Base-by-base conservation (phyloP, 306 rosid genomes). In the Begonia loranthoides region DNA sequence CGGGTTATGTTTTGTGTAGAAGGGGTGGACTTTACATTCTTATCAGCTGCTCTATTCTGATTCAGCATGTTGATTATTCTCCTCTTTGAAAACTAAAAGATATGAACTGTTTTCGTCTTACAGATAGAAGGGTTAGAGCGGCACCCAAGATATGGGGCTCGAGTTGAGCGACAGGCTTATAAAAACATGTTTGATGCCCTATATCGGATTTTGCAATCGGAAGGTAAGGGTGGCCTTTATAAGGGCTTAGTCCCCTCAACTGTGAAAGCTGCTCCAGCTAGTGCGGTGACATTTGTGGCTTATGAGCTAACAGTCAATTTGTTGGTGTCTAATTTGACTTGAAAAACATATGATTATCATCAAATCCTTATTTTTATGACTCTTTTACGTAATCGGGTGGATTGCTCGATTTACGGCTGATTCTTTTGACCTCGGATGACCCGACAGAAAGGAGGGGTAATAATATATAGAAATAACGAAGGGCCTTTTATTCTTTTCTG, bases 251-350 rank as follows among this genome's bases (percentile, higher is more conserved):
- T 90, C 39, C 95, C 99, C 15, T 86, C 99, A 11, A 90, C 92
- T 0, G 64, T 90, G 40, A 90, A 90, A 68, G 92, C 95, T 7
- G 99, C 95, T 21, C 95, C 95, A n/a, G 95, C 99, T 10, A 79
- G 76, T 48, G 95, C 94, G 15, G 92, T 90, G 5, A 86, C 99
- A 15, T 90, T 82, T 76, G 87, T 85, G 66, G 99, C 86, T 41
- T 90, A 82, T 65, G 99, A 90, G 62, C 72, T 66, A 45, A 61
- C 82, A 13, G 64, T 87, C 9, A 87, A 80, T 58, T 90, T 87
- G 87, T 65, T 85, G 45, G 87, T 78, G 77, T 75, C 87, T 68
- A 47, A 7, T 45, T 58, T 51, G 63, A 68, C 60, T 52, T 90
- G 73, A 83, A 45, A 51, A 48, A 4, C 49, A 1, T 47, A 19